Percentiles rank a stretch among this genome's conserved stretches.
Conservation (phyloP, 331 rosid species). For the Arachis monticola region DNA sequence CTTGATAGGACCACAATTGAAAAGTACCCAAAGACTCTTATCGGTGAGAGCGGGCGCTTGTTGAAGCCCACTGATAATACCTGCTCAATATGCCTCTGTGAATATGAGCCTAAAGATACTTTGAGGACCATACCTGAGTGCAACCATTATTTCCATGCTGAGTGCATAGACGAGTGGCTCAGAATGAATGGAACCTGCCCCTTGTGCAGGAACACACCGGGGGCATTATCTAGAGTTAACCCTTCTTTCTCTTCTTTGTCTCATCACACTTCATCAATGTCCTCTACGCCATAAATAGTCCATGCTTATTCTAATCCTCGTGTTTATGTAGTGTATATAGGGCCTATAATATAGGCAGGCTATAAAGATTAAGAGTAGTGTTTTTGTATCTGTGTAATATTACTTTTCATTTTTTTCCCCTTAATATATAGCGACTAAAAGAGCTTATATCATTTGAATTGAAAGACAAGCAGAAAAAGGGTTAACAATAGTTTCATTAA, state of each 20-base stretch:
- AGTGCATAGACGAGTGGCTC: conserved; percentile 69
- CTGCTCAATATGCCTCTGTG: conserved; percentile 59
- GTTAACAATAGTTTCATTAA: not conserved
- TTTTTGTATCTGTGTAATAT: not conserved
- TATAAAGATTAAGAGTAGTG: not conserved
- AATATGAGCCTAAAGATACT: conserved; percentile 58
- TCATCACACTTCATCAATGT: conserved; percentile 21
- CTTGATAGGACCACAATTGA: conserved; percentile 64
- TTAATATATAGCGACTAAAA: not conserved
- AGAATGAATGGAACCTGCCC: conserved; percentile 60
- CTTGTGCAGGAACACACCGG: conserved; percentile 52
- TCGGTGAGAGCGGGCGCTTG: conserved; percentile 65
- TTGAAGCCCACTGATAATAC: conserved; percentile 60
- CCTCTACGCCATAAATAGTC: conserved; percentile 29
- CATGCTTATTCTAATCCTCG: too few species aligned
- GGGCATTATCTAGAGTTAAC: conserved; percentile 16
- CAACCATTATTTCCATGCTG: conserved; percentile 59
- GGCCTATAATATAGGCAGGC: too few species aligned
- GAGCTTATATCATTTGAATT: not conserved
- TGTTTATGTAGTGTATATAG: not conserved
- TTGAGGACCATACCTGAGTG: conserved; percentile 66
- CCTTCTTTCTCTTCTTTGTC: conserved; percentile 36
- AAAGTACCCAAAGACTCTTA: conserved; percentile 58
- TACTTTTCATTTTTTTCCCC: not conserved
- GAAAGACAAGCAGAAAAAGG: not conserved